Evolutionary conservation across 1,284 basidiomycete species (phyloP), one percentile per base, ranked within the genome.

Genomic region (Ganoderma leucocontextum): DNA sequence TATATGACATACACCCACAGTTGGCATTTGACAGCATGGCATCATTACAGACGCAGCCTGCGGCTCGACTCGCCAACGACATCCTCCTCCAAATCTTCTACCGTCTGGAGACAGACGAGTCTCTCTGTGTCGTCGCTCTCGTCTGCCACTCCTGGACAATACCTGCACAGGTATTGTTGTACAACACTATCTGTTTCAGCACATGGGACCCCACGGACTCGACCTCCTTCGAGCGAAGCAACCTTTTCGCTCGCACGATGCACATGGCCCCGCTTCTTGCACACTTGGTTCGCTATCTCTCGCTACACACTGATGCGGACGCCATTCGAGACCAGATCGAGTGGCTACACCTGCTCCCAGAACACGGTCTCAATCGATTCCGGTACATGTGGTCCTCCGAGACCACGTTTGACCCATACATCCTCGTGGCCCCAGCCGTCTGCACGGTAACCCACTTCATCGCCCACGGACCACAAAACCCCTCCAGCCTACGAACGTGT

Each of bases 391-490:
- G 52, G 22, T 12, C 19, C 35, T 33, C 60, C 4, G 53, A 53
- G 22, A 2, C 1, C 33, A 35, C 44, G 0, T 63, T 67, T 44
- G n/a, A 60, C 36, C 19, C n/a, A 2, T 12, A 19, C 22, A 5
- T 60, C 10, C 41, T 44, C 36, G 38, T 5, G 3, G 22, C 36
- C 17, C 52, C 55, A 35, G 65, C 65, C 15, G 57, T 63, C 2
- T 44, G 62, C 61, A 60, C 55, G 4, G 47, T 67, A 7, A 19
- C 55, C 1, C 61, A 67, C 47, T 42, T 67, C 33, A 63, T 44
- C n/a, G 61, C 44, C 17, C 55, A 59, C 42, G 61, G 65, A 1
- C 61, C 61, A 4, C 22, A 35, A 10, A 15, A 15, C n/a, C 15
- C 38, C 4, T 17, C 19, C 1, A 10, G 19, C 4, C 55, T 67